phyloP scores from a whole-genome alignment of 1,284 basidiomycete species.

The Erythrobasidium hasegawianum region DNA sequence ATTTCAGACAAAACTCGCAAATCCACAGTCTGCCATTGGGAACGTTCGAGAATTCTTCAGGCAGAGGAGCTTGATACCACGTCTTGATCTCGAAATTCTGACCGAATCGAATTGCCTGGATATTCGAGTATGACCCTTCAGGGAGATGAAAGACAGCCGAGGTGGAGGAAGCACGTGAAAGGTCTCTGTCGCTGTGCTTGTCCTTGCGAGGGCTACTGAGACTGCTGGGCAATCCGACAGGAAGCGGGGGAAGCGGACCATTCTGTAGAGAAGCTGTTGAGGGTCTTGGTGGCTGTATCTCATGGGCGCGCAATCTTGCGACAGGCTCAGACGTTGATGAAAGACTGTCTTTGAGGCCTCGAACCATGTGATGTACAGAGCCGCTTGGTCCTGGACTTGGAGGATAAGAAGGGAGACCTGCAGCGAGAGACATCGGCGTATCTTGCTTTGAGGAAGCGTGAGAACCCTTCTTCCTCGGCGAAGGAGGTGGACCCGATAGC shows the following conservation, averaged over 20 bases:
- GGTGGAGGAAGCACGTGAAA: not conserved
- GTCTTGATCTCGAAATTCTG: slow-evolving; percentile 79
- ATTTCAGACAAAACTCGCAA: slow-evolving; percentile 97
- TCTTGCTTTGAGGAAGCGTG: not conserved
- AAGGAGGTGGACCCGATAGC: not conserved
- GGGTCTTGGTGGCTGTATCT: not conserved
- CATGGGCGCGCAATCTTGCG: not conserved
- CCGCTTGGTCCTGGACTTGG: not conserved
- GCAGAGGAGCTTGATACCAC: slow-evolving; percentile 98
- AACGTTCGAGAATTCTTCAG: slow-evolving; percentile 91
- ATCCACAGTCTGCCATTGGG: slow-evolving; percentile 92
- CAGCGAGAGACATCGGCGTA: not conserved
- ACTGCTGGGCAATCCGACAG: slow-evolving; percentile 3
- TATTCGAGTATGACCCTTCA: slow-evolving; percentile 35
- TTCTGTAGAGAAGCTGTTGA: not conserved
- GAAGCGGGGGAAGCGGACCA: not conserved
- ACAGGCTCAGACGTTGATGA: not conserved
- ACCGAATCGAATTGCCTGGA: slow-evolving; percentile 34
- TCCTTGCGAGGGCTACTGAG: not conserved
- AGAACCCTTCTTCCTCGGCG: not conserved
- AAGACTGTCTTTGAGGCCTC: slow-evolving; percentile 20
- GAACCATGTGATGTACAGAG: slow-evolving; percentile 11
- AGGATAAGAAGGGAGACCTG: not conserved
- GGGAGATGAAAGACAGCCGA: slow-evolving; percentile 16
- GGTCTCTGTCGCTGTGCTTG: not conserved